These are phyloP conservation scores for Pseudevernia furfuracea DNA, from an alignment of 495 filamentous ascomycete genomes.

Conservation along the genomic window DNA sequence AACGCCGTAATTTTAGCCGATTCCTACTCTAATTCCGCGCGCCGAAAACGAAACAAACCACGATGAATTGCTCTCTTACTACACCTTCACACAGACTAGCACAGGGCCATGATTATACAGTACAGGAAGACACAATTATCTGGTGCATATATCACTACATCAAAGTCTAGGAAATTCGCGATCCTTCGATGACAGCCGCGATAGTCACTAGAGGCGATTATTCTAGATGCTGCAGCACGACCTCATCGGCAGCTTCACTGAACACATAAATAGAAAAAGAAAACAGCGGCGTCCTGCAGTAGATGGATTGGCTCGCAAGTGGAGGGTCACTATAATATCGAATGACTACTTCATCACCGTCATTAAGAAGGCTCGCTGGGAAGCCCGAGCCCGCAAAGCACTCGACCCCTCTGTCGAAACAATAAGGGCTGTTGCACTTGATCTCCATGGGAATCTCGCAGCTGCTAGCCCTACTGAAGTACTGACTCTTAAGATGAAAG, in stretches of 20 bases:
- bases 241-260: background rate
- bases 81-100: background rate
- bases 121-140: background rate
- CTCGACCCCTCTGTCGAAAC: too few species aligned
- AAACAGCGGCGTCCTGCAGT: background rate
- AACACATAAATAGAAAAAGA: too few species aligned
- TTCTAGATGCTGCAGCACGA: background rate
- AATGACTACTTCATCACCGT: too few species aligned
- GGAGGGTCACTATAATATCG: too few species aligned
- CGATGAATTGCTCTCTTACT: background rate
- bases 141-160: background rate
- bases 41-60: background rate
- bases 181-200: background rate
- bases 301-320: too few species aligned
- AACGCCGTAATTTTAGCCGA: background rate
- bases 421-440: too few species aligned
- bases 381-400: too few species aligned
- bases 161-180: background rate
- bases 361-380: too few species aligned
- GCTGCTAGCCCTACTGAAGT: too few species aligned
- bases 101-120: too few species aligned
- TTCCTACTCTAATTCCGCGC: background rate
- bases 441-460: too few species aligned
- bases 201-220: background rate
- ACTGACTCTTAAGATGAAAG: too few species aligned